Conservation (phyloP, 176 grass and related monocot species). For the Carex myosuroides region DNA sequence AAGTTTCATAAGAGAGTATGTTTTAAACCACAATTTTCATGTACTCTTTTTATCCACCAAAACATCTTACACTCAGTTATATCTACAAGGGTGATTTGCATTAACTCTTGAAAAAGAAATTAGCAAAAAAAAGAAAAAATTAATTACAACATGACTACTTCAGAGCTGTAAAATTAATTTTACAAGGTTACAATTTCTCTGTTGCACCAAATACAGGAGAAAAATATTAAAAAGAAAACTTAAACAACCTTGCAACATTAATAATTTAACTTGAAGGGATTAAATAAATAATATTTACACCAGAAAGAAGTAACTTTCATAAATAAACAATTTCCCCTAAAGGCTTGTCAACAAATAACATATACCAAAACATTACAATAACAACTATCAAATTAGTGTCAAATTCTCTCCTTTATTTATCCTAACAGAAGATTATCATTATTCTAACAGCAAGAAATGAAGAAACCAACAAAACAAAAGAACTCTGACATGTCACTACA, state of each 20-base stretch:
- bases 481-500: not conserved
- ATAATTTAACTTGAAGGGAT: not conserved
- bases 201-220: not conserved
- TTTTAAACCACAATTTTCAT: not conserved
- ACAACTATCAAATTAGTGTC: not conserved
- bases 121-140: not conserved
- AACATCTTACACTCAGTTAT: not conserved
- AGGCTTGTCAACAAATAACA: not conserved
- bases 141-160: not conserved
- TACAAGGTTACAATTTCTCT: not conserved
- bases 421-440: not conserved
- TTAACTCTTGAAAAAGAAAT: not conserved
- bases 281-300: conserved; percentile 2
- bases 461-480: not conserved
- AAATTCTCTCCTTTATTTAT: not conserved
- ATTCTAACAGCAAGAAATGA: not conserved
- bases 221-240: not conserved
- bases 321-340: not conserved
- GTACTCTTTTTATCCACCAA: not conserved
- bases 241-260: not conserved
- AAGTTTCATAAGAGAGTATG: not conserved
- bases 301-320: not conserved
- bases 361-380: not conserved
- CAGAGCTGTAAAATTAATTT: not conserved
- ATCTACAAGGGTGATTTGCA: not conserved